Evolutionary conservation across 148 eudicot genomes (phyloP), one percentile per base, ranked within the genome.

Genomic region (Diospyros kaki): DNA sequence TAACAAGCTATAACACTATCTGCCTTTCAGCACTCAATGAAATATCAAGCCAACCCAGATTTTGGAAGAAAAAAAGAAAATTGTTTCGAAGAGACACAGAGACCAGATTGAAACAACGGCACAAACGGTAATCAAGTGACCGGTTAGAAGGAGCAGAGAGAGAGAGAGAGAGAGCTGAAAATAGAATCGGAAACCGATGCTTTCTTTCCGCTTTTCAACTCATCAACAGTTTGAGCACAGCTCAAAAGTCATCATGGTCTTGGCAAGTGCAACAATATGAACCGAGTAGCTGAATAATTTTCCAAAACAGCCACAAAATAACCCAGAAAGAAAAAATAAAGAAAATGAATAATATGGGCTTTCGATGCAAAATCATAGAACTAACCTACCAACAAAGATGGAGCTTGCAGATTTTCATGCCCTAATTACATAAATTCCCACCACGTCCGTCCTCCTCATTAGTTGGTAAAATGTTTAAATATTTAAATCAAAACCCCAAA

Each of bases 361-460:
- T 73, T 46, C 43, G 43, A 61, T n/a, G 45, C 58, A 38, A 60
- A 58, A 14, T 61, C 44, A 72, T 17, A 63, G 46, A 15, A 64
- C 71, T 64, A 13, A 77, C 80, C 75, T 71, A n/a, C 54, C 43
- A 77, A 52, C 44, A 71, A 54, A 54, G 75, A 71, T 28, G 55
- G 58, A 44, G 61, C 73, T 69, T 58, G 53, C 10, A 77, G 71
- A 71, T 43, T 77, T 54, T 65, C 77, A 65, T 54, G 71, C 71
- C 71, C 71, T 65, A 54, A 44, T 28, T 40, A 53, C 64, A 42
- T 51, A 66, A 46, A 71, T 43, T 4, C 38, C 70, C 68, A 63
- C 12, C 17, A n/a, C 48, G 28, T 46, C 62, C 65, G 65, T 15
- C 69, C 5, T 41, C 74, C 62, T 2, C 43, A 77, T 61, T 71